These are phyloP conservation scores for Madurella fahalii DNA, from an alignment of 2,329 filamentous ascomycete species.

Conservation along the genomic window DNA sequence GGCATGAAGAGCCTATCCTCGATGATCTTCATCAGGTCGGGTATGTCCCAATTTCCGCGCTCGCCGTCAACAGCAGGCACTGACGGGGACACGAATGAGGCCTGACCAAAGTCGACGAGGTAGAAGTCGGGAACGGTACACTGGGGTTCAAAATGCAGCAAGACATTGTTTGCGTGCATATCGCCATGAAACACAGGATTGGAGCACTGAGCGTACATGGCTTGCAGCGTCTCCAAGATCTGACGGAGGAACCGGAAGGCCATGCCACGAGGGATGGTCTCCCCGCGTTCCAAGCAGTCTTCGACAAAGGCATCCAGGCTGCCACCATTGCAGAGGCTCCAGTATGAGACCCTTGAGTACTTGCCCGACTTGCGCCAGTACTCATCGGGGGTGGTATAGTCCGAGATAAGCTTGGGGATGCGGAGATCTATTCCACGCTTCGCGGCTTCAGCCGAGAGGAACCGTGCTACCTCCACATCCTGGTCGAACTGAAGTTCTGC, in stretches of 20 bases:
- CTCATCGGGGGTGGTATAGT: background rate
- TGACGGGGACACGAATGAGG: too few relatives aligned
- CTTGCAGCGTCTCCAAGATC: constrained; percentile 10
- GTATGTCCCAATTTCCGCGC: background rate
- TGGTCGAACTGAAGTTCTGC: background rate
- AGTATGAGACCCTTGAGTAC: constrained; percentile 7
- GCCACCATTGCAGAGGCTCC: constrained; percentile 14
- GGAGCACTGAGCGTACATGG: constrained; percentile 4
- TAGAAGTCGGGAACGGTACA: constrained; percentile 1
- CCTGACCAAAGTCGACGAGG: constrained; percentile 10
- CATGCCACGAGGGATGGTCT: background rate
- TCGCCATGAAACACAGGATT: constrained; percentile 12
- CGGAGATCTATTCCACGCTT: background rate
- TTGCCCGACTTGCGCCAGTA: background rate
- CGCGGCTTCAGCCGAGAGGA: background rate
- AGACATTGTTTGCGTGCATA: constrained; percentile 2
- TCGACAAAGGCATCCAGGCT: constrained; percentile 1
- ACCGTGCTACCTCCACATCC: background rate
- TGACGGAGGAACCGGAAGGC: constrained; percentile 6
- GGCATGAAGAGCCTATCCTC: too few relatives aligned
- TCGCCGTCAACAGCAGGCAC: too few relatives aligned
- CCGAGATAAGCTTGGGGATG: background rate
- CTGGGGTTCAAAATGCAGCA: background rate
- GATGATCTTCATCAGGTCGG: too few relatives aligned
- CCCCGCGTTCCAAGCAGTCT: background rate